Conservation (phyloP, 192 early-diverging fungal genomes). For the Coemansia sp. region DNA sequence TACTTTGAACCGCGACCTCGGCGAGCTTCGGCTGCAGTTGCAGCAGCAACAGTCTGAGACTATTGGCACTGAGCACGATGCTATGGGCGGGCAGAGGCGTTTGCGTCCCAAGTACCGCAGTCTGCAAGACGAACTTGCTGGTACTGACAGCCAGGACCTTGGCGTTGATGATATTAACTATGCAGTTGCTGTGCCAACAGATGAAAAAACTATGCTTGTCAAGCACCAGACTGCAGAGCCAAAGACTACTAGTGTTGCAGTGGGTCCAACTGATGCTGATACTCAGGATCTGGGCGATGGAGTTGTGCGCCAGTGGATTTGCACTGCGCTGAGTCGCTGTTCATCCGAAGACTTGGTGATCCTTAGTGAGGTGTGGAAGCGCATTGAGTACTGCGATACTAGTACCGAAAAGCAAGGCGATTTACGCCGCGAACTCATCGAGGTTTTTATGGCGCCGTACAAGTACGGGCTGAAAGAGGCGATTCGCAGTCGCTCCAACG, state of each 20-base stretch:
- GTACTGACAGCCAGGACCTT: conserved; percentile 17
- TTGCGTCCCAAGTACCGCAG: conserved; percentile 23
- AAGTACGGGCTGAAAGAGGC: conserved; percentile 48
- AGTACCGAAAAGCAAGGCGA: conserved; percentile 22
- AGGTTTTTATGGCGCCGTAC: conserved; percentile 33
- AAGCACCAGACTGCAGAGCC: conserved; percentile 8
- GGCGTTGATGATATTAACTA: conserved; percentile 29
- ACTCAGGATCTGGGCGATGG: conserved; percentile 16
- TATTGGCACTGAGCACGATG: neutral
- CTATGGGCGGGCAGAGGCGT: conserved; percentile 5
- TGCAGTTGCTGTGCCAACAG: neutral
- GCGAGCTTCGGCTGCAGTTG: conserved; percentile 26
- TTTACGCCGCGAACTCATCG: conserved; percentile 43
- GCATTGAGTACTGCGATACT: conserved; percentile 41
- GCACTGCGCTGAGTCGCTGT: conserved; percentile 22
- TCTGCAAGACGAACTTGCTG: conserved; percentile 45
- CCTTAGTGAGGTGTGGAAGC: conserved; percentile 51
- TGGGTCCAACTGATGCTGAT: conserved; percentile 19
- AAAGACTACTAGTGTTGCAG: conserved; percentile 8
- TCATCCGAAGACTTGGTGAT: conserved; percentile 50
- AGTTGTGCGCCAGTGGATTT: conserved; percentile 36
- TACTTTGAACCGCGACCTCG: conserved; percentile 27
- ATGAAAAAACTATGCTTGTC: neutral
- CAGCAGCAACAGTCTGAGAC: conserved; percentile 4
- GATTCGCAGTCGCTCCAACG: conserved; percentile 41